Conservation (phyloP, 352 stramenopile genomes). For the Phytophthora multivora region DNA sequence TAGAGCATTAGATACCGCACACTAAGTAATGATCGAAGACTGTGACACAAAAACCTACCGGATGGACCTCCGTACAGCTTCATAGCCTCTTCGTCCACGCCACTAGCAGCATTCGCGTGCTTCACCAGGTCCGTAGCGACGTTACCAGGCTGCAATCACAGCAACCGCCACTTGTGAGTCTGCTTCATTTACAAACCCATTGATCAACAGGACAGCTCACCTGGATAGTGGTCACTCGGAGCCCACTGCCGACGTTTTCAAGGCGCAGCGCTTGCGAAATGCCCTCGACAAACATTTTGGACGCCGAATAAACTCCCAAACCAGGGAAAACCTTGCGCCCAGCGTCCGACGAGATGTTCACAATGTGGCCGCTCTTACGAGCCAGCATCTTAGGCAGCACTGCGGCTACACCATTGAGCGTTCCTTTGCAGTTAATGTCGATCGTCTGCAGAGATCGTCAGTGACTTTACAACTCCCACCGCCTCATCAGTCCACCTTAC, state of each 20-base stretch:
- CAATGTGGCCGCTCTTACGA: conserved; percentile 79
- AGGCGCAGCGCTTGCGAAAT: conserved; percentile 85
- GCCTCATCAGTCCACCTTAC: conserved; percentile 6
- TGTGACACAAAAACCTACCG: conserved; percentile 29
- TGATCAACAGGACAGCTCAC: conserved; percentile 8
- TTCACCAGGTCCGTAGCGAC: conserved; percentile 91
- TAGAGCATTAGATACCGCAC: conserved; percentile 20
- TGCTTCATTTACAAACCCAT: neutral
- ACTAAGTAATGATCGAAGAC: conserved; percentile 18
- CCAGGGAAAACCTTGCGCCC: conserved; percentile 82
- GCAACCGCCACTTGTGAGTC: conserved; percentile 8
- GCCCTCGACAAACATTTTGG: conserved; percentile 93
- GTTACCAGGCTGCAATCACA: conserved; percentile 77
- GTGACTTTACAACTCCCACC: neutral
- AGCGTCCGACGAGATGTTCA: conserved; percentile 89
- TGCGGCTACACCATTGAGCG: conserved; percentile 86
- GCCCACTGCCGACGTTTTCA: conserved; percentile 84
- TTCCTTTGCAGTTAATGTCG: conserved; percentile 94
- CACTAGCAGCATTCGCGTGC: conserved; percentile 71
- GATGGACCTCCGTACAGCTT: conserved; percentile 62
- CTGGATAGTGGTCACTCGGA: conserved; percentile 90
- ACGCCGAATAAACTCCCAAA: conserved; percentile 89
- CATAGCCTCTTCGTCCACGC: conserved; percentile 84
- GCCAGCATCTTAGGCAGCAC: conserved; percentile 78
- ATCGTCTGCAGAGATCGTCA: conserved; percentile 58